These are phyloP conservation scores for Trichophyton verrucosum DNA, from an alignment of 2,329 filamentous ascomycete species.

Conservation along the genomic window DNA sequence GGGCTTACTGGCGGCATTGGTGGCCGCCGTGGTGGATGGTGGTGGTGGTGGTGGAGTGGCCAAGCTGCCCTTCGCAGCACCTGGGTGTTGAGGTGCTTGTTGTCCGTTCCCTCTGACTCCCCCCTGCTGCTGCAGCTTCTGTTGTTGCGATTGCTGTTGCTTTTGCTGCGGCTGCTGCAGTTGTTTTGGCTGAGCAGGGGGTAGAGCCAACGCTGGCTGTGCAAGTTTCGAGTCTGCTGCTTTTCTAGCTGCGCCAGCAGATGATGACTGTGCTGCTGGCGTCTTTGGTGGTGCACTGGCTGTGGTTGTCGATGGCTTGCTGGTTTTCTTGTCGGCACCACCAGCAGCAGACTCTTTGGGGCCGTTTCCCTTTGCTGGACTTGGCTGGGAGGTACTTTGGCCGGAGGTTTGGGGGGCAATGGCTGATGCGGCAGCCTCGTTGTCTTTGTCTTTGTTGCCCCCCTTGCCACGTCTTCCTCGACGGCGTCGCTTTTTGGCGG, in stretches of 20 bases:
- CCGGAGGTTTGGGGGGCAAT: not conserved
- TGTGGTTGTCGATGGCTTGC: not conserved
- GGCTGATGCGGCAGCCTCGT: not conserved
- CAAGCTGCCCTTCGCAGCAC: not conserved
- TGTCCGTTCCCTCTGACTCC: conserved; percentile 4
- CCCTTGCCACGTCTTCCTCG: not conserved
- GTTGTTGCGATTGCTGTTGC: too few relatives aligned
- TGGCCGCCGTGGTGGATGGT: too few relatives aligned
- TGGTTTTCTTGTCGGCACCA: not conserved
- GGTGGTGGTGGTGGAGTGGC: not conserved
- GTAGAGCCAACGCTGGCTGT: conserved; percentile 2
- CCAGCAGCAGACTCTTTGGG: conserved; percentile 1
- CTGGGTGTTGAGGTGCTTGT: not conserved
- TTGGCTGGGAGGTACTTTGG: conserved; percentile 2
- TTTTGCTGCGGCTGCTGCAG: too few relatives aligned
- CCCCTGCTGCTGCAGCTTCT: not conserved
- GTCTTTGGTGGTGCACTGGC: conserved; percentile 2
- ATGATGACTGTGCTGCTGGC: not conserved
- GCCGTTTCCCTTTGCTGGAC: conserved; percentile 1
- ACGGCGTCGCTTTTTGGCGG: not conserved
- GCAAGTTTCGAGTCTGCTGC: conserved; percentile 4
- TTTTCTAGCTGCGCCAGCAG: conserved; percentile 1
- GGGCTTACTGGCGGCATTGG: not conserved
- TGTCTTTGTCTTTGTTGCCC: not conserved
- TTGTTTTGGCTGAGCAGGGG: conserved; percentile 3